Base-by-base conservation (phyloP, 139 green algal species). In the Tetradesmus obliquus region DNA sequence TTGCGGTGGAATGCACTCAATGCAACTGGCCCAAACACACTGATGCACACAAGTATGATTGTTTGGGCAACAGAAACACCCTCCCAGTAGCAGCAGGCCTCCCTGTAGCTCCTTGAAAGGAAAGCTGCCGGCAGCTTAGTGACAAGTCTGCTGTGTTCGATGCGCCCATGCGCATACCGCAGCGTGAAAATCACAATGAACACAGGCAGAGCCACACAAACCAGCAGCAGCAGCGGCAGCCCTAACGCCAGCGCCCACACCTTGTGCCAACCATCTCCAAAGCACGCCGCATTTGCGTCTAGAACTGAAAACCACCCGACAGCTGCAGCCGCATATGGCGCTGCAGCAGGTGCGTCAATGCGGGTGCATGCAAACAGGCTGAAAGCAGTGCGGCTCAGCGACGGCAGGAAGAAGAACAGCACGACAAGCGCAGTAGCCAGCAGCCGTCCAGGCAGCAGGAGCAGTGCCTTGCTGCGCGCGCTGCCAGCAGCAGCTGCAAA, bases 401-500 rank as follows among this genome's bases (percentile, higher is more conserved):
- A 87, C 2, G 82, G 82, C 9, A 76, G 57, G 55, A 76, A 87
- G 82, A 87, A 87, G 82, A 87, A 87, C 22, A 74, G 4, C 82
- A 87, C 82, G 3, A 87, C 55, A 10, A 87, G 45, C 3, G 55
- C 13, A 54, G 82, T 74, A 45, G 55, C 54, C 19, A 87, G 15
- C 55, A 87, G 20, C 82, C 13, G 55, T 57, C 32, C 57, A 9
- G 9, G 55, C 20, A 87, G 60, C 60, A 71, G 5, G 60, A 71
- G 15, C 60, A 71, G 3, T 6, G 60, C 60, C 60, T 45, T 45
- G 20, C 71, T 86, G 3, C 53, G 17, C 8, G 15, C 81, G 58
- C 19, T 32, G 60, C 60, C 60, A 71, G 60, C 51, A 69, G 9
- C 12, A 86, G 22, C 53, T 10, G 24, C 81, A 55, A 32, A 53